A percentile compares a stretch with the other conserved stretches of the same genome.
phyloP scores from a whole-genome alignment of 2,329 filamentous ascomycete species.

The Paecilomyces sp. region DNA sequence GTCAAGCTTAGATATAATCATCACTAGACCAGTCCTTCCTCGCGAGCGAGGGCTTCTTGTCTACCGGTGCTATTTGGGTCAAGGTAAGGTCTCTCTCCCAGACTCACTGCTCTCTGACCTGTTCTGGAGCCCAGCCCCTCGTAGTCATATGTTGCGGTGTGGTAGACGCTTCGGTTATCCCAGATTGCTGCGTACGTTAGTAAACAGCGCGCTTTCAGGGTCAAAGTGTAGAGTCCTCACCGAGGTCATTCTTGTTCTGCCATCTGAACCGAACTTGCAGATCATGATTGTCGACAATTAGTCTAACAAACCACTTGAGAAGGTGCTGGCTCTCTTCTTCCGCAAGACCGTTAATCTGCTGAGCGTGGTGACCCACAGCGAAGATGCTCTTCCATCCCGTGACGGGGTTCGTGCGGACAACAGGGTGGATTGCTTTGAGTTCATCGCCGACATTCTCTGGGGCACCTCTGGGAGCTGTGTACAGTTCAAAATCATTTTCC shows the following conservation, averaged over 20 bases:
- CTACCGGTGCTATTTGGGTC: conserved; percentile 34
- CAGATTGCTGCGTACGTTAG: conserved; percentile 41
- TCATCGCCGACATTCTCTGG: conserved; percentile 51
- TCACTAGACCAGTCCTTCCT: not conserved
- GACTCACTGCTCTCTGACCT: conserved; percentile 45
- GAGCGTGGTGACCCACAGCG: conserved; percentile 22
- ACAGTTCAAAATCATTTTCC: conserved; percentile 22
- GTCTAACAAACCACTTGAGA: conserved; percentile 26
- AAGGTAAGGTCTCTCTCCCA: conserved; percentile 50
- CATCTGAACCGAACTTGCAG: conserved; percentile 33
- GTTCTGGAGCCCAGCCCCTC: conserved; percentile 40
- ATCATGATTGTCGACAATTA: conserved; percentile 36
- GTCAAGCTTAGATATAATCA: not conserved
- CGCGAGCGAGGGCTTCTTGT: conserved; percentile 8
- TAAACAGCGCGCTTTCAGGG: not conserved
- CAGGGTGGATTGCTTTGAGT: conserved; percentile 40
- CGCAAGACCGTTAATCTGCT: conserved; percentile 25
- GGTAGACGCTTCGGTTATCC: conserved; percentile 53
- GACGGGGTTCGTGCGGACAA: conserved; percentile 48
- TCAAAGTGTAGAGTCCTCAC: conserved; percentile 10
- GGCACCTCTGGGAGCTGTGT: conserved; percentile 36
- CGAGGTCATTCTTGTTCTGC: conserved; percentile 36
- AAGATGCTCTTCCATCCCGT: conserved; percentile 34
- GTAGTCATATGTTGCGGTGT: conserved; percentile 49
- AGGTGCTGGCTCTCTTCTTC: conserved; percentile 25